Base-by-base conservation (phyloP, 345 rosid genomes). In the Bretschneidera sinensis region DNA sequence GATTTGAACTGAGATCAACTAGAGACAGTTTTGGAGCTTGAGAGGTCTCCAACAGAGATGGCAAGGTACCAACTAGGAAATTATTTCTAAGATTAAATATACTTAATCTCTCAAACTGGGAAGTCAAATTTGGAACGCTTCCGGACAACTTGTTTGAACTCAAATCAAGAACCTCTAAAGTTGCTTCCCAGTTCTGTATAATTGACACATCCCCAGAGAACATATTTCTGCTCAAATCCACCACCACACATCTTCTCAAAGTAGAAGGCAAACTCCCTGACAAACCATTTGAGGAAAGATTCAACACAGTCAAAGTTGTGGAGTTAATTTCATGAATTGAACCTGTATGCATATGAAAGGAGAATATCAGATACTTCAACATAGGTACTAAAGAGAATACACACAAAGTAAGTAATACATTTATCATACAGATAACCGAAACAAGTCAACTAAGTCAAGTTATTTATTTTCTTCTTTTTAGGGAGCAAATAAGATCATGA, bases 141-240 rank as follows among this genome's bases (percentile, higher is more conserved):
- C 98, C 97, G 2, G 79, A 79, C 73, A 92, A 79, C 16, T 71
- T 71, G 72, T 92, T 92, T 39, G 94, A 84, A 71, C 98, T 87
- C 80, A 92, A 72, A 80, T 92, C 97, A 60, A 92, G 77, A 76
- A 69, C 48, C 69, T 85, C 87, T 20, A 84, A 71, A 59, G 79
- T 69, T 49, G 85, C 85, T 71, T 77, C 81, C 98, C 97, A 92
- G 18, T 82, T 56, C 66, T 68, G 76, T 65, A 87, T 20, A 57
- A 75, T 73, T 49, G 91, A 85, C 48, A 85, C 59, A 33, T 87
- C 80, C 25, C 82, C 91, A 21, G 81, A 76, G 69, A 92, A 76
- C 74, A 51, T 70, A 73, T 92, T 92, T 75, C 81, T 73, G 69
- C 96, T 92, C 64, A 92, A 66, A 81, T 92, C 98, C 66, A 87